Conservation (phyloP, 345 rosid species). For the rapeseed (Brassica napus) region DNA sequence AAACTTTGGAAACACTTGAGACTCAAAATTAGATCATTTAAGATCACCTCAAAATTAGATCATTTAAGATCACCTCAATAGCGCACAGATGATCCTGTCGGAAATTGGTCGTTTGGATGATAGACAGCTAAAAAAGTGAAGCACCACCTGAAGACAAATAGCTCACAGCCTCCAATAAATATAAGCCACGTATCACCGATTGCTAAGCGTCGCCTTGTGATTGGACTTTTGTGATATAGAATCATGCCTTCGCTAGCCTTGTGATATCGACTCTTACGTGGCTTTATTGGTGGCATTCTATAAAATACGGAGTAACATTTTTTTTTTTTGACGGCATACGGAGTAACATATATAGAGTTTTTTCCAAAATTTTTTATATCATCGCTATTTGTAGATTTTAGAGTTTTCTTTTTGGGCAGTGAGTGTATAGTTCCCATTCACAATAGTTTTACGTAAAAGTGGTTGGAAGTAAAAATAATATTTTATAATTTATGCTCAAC, state of each 20-base stretch:
- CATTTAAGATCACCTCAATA: not conserved
- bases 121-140: conserved; percentile 12
- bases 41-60: too few species aligned
- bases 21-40: too few species aligned
- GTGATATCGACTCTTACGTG: conserved; percentile 13
- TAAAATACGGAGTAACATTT: too few species aligned
- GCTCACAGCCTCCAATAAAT: not conserved
- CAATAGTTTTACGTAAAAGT: too few species aligned
- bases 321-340: too few species aligned
- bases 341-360: too few species aligned
- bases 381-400: not conserved
- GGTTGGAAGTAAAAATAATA: too few species aligned
- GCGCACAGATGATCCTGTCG: conserved; percentile 14
- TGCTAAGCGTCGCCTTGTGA: not conserved
- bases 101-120: conserved; percentile 18
- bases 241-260: not conserved
- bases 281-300: not conserved
- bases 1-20: too few species aligned
- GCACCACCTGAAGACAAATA: not conserved
- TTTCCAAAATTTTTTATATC: not conserved
- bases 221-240: not conserved
- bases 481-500: too few species aligned
- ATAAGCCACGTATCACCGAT: conserved; percentile 7
- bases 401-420: not conserved
- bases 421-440: too few species aligned